These are phyloP conservation scores for Ganoderma leucocontextum DNA, from an alignment of 1,284 basidiomycete genomes.

Conservation along the genomic window DNA sequence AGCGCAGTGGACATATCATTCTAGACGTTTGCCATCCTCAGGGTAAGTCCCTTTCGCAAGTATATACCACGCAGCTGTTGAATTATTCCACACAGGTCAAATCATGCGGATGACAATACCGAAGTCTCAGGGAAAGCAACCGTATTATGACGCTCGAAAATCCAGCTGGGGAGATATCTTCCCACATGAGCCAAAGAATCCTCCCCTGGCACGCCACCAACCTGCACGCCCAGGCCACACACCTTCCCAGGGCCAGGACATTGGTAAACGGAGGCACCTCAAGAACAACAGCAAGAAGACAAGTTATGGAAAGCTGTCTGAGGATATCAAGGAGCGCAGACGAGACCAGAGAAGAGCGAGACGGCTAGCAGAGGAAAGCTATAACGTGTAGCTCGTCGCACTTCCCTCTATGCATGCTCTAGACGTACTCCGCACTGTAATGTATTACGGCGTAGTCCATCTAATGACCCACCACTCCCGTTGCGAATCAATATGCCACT, in stretches of 20 bases:
- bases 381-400: not conserved
- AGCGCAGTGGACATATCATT: conserved; percentile 92
- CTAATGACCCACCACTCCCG: conserved; percentile 22
- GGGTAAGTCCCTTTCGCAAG: conserved; percentile 55
- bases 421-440: not conserved
- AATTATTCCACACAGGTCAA: conserved; percentile 63
- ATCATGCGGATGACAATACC: conserved; percentile 93
- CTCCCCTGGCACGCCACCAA: conserved; percentile 69
- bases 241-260: conserved; percentile 54
- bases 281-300: conserved; percentile 34
- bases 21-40: conserved; percentile 88
- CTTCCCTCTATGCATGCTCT: not conserved
- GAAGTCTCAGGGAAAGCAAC: conserved; percentile 92
- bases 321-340: conserved; percentile 47
- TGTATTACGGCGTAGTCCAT: not conserved
- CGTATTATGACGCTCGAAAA: conserved; percentile 95
- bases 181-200: conserved; percentile 85
- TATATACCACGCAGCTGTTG: not conserved
- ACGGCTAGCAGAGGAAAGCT: conserved; percentile 15
- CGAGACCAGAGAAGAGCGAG: conserved; percentile 34
- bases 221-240: conserved; percentile 42
- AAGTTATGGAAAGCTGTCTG: conserved; percentile 52
- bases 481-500: not conserved
- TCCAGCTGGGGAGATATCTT: conserved; percentile 94
- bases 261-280: conserved; percentile 55